phyloP scores from a whole-genome alignment of 441 rosid genomes.

The Erodium trifolium region DNA sequence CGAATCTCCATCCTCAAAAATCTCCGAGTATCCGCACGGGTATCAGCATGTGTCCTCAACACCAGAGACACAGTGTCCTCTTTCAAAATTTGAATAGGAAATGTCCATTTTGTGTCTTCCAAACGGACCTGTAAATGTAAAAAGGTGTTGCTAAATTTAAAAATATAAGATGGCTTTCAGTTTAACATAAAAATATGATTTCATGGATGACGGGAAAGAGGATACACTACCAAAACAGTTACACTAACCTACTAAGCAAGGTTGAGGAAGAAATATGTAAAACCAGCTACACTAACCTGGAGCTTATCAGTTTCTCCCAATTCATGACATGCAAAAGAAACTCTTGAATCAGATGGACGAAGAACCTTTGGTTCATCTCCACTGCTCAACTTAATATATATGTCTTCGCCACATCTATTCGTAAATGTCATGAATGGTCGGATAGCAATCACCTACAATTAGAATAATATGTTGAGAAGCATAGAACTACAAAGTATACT shows the following conservation, averaged over 20 bases:
- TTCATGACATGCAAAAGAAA: constrained; percentile 57
- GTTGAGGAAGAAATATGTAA: constrained; percentile 7
- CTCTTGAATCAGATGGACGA: constrained; percentile 67
- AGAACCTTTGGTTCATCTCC: constrained; percentile 83
- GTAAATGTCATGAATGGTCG: constrained; percentile 97
- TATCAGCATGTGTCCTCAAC: constrained; percentile 43
- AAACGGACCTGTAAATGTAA: constrained; percentile 51
- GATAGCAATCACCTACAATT: constrained; percentile 67
- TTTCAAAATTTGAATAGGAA: constrained; percentile 71
- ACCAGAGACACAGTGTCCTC: constrained; percentile 84
- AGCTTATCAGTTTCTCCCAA: constrained; percentile 57
- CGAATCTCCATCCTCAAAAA: constrained; percentile 80
- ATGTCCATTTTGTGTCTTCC: constrained; percentile 88
- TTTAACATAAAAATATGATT: background rate
- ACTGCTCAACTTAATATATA: constrained; percentile 59
- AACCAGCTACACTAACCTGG: constrained; percentile 51
- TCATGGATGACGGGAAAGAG: background rate
- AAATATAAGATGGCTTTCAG: no score
- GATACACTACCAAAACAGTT: background rate
- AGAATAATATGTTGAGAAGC: constrained; percentile 11
- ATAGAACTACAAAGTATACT: constrained; percentile 9
- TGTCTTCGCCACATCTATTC: constrained; percentile 80
- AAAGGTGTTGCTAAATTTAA: background rate
- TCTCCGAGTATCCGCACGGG: constrained; percentile 30
- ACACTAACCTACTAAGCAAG: background rate